Percentiles rank a stretch among this genome's conserved stretches.
These are phyloP conservation scores for Extremus antarcticus DNA, from an alignment of 495 filamentous ascomycete species.

Conservation along the genomic window DNA sequence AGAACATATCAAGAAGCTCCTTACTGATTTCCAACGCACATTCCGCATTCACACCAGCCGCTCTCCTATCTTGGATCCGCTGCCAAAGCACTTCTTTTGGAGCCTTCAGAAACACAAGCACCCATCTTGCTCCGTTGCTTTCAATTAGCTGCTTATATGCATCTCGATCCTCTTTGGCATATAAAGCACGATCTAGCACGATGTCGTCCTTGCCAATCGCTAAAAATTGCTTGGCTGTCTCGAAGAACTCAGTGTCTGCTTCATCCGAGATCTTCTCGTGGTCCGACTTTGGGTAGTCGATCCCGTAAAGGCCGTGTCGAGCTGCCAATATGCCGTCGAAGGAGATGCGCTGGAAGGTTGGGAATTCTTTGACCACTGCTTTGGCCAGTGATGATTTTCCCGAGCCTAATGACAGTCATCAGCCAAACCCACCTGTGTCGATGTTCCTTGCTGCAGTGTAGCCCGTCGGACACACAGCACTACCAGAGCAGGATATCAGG, in stretches of 20 bases:
- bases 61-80: not conserved
- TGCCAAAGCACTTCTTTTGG: not conserved
- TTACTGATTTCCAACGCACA: not conserved
- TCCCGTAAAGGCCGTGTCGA: not conserved
- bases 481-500: no score
- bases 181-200: not conserved
- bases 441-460: no score
- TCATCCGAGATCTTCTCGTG: not conserved
- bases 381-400: not conserved
- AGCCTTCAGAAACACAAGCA: not conserved
- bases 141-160: not conserved
- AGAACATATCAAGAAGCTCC: not conserved
- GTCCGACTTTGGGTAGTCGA: not conserved
- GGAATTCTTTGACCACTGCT: not conserved
- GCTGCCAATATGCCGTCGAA: not conserved
- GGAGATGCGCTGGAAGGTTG: not conserved
- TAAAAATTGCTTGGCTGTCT: not conserved
- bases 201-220: not conserved
- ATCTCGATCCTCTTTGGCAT: not conserved
- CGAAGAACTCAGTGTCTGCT: not conserved
- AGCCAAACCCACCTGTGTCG: not conserved
- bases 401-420: not conserved
- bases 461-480: no score
- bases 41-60: not conserved
- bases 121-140: not conserved